Conservation (phyloP, 2,329 filamentous ascomycete species). For the Fusarium heterosporum region DNA sequence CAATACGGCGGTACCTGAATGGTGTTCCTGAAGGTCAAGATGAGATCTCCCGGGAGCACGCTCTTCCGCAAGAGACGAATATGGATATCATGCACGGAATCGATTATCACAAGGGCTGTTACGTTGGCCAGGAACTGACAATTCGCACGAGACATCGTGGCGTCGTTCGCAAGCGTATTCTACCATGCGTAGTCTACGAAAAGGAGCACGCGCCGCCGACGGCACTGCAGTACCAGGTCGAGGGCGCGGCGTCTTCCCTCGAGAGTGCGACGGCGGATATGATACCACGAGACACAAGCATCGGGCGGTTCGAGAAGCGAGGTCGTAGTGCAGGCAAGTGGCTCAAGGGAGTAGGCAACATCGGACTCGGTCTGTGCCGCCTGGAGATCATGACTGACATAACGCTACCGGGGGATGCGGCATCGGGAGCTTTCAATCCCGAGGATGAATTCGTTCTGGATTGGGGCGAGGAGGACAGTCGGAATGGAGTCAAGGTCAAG, state of each 20-base stretch:
- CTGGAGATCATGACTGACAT: slow-evolving; percentile 92
- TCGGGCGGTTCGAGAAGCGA: slow-evolving; percentile 64
- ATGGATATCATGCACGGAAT: slow-evolving; percentile 87
- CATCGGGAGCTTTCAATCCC: slow-evolving; percentile 70
- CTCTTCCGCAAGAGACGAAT: slow-evolving; percentile 89
- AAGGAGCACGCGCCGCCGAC: slow-evolving; percentile 54
- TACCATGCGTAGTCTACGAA: slow-evolving; percentile 81
- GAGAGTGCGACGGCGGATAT: slow-evolving; percentile 50
- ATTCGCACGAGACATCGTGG: slow-evolving; percentile 95
- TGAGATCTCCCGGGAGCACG: slow-evolving; percentile 77
- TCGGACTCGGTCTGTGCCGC: slow-evolving; percentile 88
- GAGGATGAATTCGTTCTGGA: slow-evolving; percentile 72
- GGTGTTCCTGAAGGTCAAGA: slow-evolving; percentile 87
- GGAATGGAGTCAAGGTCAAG: slow-evolving; percentile 67
- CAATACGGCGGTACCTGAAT: slow-evolving; percentile 78
- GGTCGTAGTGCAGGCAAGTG: slow-evolving; percentile 84
- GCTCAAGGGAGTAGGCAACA: slow-evolving; percentile 81
- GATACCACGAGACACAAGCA: slow-evolving; percentile 60
- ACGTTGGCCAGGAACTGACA: slow-evolving; percentile 95
- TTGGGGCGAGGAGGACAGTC: slow-evolving; percentile 59
- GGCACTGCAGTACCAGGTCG: slow-evolving; percentile 61
- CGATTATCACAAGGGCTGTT: slow-evolving; percentile 96
- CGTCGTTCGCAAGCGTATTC: slow-evolving; percentile 88
- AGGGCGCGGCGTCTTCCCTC: slow-evolving; percentile 36
- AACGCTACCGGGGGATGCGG: slow-evolving; percentile 74